Conservation (phyloP, 177 flowering plant species). For the Telopea speciosissima region DNA sequence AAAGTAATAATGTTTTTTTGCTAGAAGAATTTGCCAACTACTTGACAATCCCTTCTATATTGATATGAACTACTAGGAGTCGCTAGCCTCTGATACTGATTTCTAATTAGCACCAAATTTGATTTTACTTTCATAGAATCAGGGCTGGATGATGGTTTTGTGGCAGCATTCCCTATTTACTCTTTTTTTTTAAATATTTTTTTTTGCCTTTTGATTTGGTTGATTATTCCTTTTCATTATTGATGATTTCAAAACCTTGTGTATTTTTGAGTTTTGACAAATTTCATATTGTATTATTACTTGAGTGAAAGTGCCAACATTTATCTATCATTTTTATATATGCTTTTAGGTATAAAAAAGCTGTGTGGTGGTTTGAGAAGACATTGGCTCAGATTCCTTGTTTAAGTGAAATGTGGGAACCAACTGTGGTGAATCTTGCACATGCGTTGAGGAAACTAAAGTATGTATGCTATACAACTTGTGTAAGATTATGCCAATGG, state of each 20-base stretch:
- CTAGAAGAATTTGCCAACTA: neutral
- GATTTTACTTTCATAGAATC: neutral
- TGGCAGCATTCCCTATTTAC: neutral
- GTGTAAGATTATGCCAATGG: neutral
- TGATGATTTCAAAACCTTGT: neutral
- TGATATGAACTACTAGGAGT: neutral
- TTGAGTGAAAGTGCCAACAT: neutral
- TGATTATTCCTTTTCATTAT: no score
- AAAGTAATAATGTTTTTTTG: no score
- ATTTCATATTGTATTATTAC: neutral
- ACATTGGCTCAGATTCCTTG: conserved; percentile 69
- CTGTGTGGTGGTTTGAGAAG: conserved; percentile 85
- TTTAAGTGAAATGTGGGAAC: conserved; percentile 87
- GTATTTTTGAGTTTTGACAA: neutral
- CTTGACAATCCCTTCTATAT: neutral
- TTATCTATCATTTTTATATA: neutral
- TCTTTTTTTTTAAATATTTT: neutral
- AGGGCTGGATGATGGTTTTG: neutral
- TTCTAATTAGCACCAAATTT: neutral
- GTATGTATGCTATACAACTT: conserved; percentile 28
- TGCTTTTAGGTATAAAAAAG: conserved; percentile 66
- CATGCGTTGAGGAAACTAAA: conserved; percentile 79
- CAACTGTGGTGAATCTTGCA: conserved; percentile 92
- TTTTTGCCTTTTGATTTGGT: conserved; percentile 1
- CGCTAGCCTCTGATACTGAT: neutral